Base-by-base conservation (phyloP, 164 flowering plant species). In the Piper longum region DNA sequence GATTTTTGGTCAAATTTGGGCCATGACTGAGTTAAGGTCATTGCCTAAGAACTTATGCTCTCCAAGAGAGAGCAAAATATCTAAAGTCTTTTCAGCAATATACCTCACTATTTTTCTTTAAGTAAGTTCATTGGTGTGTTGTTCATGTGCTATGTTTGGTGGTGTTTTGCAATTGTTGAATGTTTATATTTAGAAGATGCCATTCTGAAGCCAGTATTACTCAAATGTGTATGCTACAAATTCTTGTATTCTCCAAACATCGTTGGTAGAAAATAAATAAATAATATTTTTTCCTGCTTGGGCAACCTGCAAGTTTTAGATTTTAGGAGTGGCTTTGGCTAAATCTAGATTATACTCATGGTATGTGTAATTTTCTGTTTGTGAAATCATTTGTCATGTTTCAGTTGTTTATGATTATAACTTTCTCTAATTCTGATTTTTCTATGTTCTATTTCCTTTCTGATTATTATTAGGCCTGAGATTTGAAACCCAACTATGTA, bases 401-500 rank as follows among this genome's bases (percentile, higher is more conserved):
- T n/a, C 39, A 41, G 6, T 13, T 60, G 16, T 43, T 41, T 60
- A 14, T 39, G 16, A 5, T 43, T 45, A 16, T 14, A 9, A 16
- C 8, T 56, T 56, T 7, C 18, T 26, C 43, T 2, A 55, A 26
- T 26, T 26, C 16, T 58, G 5, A 61, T 66, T 19, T 64, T 61
- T 67, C 45, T 14, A 48, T 48, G 52, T 48, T 67, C 61, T 61
- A 17, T 68, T 69, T 56, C 26, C 12, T 72, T 61, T 2, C 73
- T 62, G 44, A 16, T 71, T 69, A 16, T 71, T 69, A 55, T 52
- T 76, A 93, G 98, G 99, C 99, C 14, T 73, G 90, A 42, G 96
- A 93, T 79, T 77, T 93, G 81, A 93, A 93, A 77, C 97, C 99
- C 62, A 93, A 93, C 68, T 93, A 93, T 75, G 97, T 90, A 63